Evolutionary conservation across 2,329 filamentous ascomycete genomes (phyloP), one percentile per base, ranked within the genome.

Genomic region (Salinomyces thailandicus): DNA sequence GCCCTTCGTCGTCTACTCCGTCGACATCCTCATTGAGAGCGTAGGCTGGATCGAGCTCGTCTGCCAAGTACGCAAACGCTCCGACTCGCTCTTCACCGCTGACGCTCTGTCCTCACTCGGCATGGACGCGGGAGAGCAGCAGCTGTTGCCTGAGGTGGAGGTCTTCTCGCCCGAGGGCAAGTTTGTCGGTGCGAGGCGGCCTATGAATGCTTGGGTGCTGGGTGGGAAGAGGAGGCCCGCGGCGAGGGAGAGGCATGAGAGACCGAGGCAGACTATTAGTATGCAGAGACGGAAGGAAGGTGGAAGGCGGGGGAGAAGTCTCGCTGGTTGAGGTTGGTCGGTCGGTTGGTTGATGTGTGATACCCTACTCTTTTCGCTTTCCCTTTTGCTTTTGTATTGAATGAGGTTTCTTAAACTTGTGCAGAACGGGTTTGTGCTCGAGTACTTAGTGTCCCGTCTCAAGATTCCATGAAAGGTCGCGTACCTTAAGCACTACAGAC

Each of bases 41-140:
- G 80, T 86, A 17, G 91, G 91, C 5, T 98, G 93, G 83, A 72
- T 98, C 2, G 91, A 98, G 61, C 60, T 98, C 27, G 79, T 78
- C 1, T 79, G 79, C 3, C 89, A 98, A 61, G 75, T 93, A 7
- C 75, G 89, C 1, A 54, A 52, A 17, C 40, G 44, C 14, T 37
- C 30, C 36, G 48, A 47, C 32, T 45, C 40, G 14, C 33, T 44
- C 26, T 27, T 48, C 5, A 31, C 37, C 3, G 29, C 57, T 40
- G 38, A 41, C 29, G 41, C 37, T 7, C 24, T 37, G 17, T 13
- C 20, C 15, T 26, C 24, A 11, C 14, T 27, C 19, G 38, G 15
- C 16, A 31, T 17, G 20, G 17, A 28, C 13, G 36, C 17, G n/a
- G 27, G 18, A 15, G 20, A 20, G 16, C 19, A 26, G 9, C 22